Evolutionary conservation across 305 asterid genomes (phyloP).

Genomic region (Fraxinus latifolia): DNA sequence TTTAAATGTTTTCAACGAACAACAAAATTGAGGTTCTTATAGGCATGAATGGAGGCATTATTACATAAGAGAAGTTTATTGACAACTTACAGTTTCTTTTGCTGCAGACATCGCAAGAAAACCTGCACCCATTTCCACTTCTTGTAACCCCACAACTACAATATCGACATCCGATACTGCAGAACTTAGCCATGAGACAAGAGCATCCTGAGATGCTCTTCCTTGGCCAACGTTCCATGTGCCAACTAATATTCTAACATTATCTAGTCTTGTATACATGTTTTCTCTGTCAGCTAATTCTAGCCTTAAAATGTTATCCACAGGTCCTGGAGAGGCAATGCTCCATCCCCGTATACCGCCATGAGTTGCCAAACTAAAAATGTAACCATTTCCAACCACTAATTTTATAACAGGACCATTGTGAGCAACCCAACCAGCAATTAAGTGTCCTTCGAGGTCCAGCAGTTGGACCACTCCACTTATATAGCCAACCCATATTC

Average conservation of each 20-base stretch:
- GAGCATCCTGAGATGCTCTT: constrained; percentile 84
- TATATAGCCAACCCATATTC: constrained; percentile 82
- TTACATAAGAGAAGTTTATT: not conserved
- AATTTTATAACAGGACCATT: constrained; percentile 75
- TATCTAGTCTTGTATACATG: constrained; percentile 56
- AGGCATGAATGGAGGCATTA: not conserved
- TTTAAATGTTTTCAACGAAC: not conserved
- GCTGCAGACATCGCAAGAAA: constrained; percentile 98
- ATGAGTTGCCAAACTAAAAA: constrained; percentile 86
- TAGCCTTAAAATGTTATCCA: constrained; percentile 57
- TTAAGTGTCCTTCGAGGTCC: constrained; percentile 73
- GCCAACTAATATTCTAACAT: constrained; percentile 63
- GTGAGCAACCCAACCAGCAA: constrained; percentile 81
- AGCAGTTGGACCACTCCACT: constrained; percentile 78
- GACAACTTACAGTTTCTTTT: constrained; percentile 76
- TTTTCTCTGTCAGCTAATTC: constrained; percentile 61
- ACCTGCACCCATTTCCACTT: constrained; percentile 99
- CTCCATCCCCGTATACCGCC: constrained; percentile 95
- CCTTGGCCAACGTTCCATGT: constrained; percentile 99
- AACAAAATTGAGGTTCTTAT: not conserved
- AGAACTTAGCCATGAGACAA: constrained; percentile 80
- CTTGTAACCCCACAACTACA: constrained; percentile 86
- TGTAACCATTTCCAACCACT: constrained; percentile 55
- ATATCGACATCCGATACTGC: constrained; percentile 67
- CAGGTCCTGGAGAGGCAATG: constrained; percentile 80